Conservation (phyloP, 352 stramenopile genomes). For the Pythium pyrilobum region DNA sequence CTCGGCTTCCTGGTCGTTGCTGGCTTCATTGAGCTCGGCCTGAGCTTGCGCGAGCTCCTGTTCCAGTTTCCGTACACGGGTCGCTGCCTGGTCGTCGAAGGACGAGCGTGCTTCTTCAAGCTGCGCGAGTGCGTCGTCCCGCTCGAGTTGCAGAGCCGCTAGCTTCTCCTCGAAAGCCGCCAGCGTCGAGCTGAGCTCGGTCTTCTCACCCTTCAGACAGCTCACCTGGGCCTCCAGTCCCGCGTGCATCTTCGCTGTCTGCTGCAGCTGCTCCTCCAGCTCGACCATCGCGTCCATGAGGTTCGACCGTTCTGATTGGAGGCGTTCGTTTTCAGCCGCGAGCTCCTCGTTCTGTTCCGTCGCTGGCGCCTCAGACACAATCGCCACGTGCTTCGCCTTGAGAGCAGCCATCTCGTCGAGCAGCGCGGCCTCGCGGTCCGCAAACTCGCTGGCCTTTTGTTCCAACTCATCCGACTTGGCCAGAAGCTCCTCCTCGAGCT, state of each 20-base stretch:
- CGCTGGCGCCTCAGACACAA: not conserved
- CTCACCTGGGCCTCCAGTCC: conserved; percentile 25
- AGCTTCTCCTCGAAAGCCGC: conserved; percentile 22
- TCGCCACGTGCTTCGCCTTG: not conserved
- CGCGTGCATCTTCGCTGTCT: conserved; percentile 15
- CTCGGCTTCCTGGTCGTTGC: conserved; percentile 18
- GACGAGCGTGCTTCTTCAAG: not conserved
- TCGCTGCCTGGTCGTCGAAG: not conserved
- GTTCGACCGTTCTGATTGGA: conserved; percentile 12
- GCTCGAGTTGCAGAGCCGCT: conserved; percentile 10
- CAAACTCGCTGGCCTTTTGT: conserved; percentile 5
- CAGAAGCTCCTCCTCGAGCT: conserved; percentile 24
- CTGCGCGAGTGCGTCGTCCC: not conserved
- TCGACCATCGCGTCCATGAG: conserved; percentile 28
- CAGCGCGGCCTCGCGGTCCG: conserved; percentile 8
- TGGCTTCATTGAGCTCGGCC: conserved; percentile 3
- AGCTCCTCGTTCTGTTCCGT: conserved; percentile 7
- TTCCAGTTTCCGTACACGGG: conserved; percentile 1
- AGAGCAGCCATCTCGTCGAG: not conserved
- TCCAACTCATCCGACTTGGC: conserved; percentile 13
- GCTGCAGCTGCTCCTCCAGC: conserved; percentile 31
- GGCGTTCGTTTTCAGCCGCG: conserved; percentile 13
- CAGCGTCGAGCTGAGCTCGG: not conserved
- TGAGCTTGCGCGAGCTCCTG: conserved; percentile 7
- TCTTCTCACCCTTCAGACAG: conserved; percentile 31